Base-by-base conservation (phyloP, 139 green algal species). In the Tetradesmus obliquus region DNA sequence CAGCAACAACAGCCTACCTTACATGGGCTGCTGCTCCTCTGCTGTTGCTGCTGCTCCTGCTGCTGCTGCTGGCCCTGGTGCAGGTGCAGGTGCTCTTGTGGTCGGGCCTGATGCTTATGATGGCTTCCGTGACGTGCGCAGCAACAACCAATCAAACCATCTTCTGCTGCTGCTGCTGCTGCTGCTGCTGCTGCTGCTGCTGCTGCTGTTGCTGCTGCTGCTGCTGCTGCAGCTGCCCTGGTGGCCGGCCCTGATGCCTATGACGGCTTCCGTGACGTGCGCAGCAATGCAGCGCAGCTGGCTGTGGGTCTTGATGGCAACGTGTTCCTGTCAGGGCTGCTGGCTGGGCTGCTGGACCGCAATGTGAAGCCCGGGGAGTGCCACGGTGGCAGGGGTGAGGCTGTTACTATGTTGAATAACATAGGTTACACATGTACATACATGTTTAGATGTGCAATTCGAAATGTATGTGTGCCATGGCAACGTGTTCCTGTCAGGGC, bases 331-430 rank as follows among this genome's bases (percentile, higher is more conserved):
- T 57, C 80, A 62, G 80, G 80, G 6, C 51, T 85, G 80, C 17
- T 85, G 80, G 80, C 80, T 12, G 80, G 80, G 51, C 80, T 85
- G 80, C 17, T 85, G 13, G 51, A 85, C 51, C 17, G 80, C 5
- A 51, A 55, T 66, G 80, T 85, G 8, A 85, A 24, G 53, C 12
- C 45, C 32, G 80, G 80, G 12, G 80, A 24, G 17, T 85, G 80
- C 45, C 45, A 85, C 17, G 80, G 80, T 24, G 80, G 80, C 80
- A 53, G 80, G 62, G 80, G 80, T 85, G 51, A 85, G 80, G 2
- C 3, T 24, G 62, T 72, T 13, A 22, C 10, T 13, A 3, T 71
- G 60, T 19, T 51, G 72, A 45, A 80, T 84, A 17, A 51, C 53
- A 57, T 45, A 58, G 15, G 3, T 53, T 85, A 7, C 12, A 32